phyloP scores from a whole-genome alignment of 2,329 filamentous ascomycete genomes.

The Drechslerella coelobrocha region DNA sequence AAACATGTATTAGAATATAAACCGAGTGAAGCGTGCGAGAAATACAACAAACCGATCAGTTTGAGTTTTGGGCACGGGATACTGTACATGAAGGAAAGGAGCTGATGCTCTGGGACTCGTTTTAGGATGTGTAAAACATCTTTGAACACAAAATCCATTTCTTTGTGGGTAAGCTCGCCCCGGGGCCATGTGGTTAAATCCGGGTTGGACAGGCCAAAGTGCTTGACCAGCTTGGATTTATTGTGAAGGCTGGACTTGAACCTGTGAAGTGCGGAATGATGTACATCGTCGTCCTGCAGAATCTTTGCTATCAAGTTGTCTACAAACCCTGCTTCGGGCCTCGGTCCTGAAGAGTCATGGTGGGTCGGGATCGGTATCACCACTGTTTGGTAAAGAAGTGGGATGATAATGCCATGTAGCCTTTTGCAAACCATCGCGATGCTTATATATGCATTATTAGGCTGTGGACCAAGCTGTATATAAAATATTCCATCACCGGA shows the following conservation, averaged over 20 bases:
- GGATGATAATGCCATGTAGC: slow-evolving; percentile 12
- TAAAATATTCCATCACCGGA: not conserved
- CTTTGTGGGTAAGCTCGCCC: too few relatives aligned
- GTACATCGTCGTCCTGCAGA: too few relatives aligned
- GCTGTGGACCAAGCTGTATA: slow-evolving; percentile 6
- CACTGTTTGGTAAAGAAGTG: slow-evolving; percentile 9
- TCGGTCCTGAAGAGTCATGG: not conserved
- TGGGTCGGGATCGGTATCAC: not conserved
- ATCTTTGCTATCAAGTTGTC: too few relatives aligned
- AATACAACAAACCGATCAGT: not conserved
- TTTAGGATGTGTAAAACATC: not conserved
- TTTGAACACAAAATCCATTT: too few relatives aligned
- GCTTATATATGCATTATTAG: not conserved
- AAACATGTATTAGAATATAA: too few relatives aligned
- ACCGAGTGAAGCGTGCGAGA: too few relatives aligned
- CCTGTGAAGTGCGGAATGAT: not conserved
- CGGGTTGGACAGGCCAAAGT: slow-evolving; percentile 9
- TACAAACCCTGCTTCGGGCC: not conserved
- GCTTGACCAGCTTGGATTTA: not conserved
- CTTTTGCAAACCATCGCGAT: slow-evolving; percentile 4
- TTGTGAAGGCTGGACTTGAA: not conserved
- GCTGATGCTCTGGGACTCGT: slow-evolving; percentile 7
- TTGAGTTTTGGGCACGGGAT: not conserved
- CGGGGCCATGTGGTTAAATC: not conserved
- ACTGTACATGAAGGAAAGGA: slow-evolving; percentile 21